phyloP scores from a whole-genome alignment of 2,329 filamentous ascomycete genomes.

The Fusarium xyrophilum region DNA sequence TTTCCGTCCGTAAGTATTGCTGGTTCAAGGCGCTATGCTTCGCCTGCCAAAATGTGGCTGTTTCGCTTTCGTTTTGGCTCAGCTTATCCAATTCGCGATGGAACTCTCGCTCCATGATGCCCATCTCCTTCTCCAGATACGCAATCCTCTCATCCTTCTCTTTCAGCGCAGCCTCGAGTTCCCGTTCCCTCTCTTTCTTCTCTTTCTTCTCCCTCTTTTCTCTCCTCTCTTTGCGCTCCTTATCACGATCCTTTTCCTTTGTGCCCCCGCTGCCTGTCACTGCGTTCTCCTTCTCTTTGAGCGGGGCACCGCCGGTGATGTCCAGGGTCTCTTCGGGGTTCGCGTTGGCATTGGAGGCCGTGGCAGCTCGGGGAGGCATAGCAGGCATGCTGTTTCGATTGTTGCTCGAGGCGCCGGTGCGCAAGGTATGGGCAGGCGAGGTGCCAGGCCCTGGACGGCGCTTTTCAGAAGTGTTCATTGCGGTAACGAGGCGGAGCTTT shows the following conservation, averaged over 20 bases:
- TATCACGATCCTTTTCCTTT: conserved; percentile 43
- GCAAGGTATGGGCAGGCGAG: conserved; percentile 33
- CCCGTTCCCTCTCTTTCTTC: conserved; percentile 37
- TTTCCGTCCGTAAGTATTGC: conserved; percentile 59
- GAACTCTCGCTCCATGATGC: conserved; percentile 61
- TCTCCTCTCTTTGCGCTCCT: conserved; percentile 39
- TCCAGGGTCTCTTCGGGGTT: conserved; percentile 39
- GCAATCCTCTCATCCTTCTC: conserved; percentile 62
- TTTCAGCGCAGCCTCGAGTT: conserved; percentile 45
- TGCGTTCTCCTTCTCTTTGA: conserved; percentile 39
- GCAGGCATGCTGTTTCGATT: conserved; percentile 43
- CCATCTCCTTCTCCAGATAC: conserved; percentile 60
- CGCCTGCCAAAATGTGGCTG: conserved; percentile 63
- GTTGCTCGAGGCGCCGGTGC: conserved; percentile 41
- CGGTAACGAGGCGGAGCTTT: conserved; percentile 13
- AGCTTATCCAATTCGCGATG: conserved; percentile 60
- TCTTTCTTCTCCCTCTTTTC: conserved; percentile 38
- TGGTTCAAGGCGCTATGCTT: conserved; percentile 61
- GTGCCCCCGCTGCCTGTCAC: conserved; percentile 46
- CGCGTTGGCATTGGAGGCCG: conserved; percentile 34
- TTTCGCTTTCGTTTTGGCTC: conserved; percentile 62
- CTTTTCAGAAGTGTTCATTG: conserved; percentile 55
- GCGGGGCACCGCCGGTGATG: conserved; percentile 38
- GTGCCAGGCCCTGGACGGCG: conserved; percentile 48
- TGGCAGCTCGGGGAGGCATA: conserved; percentile 44